Base-by-base conservation (phyloP, 2,329 filamentous ascomycete genomes). In the Beauveria rudraprayagi region DNA sequence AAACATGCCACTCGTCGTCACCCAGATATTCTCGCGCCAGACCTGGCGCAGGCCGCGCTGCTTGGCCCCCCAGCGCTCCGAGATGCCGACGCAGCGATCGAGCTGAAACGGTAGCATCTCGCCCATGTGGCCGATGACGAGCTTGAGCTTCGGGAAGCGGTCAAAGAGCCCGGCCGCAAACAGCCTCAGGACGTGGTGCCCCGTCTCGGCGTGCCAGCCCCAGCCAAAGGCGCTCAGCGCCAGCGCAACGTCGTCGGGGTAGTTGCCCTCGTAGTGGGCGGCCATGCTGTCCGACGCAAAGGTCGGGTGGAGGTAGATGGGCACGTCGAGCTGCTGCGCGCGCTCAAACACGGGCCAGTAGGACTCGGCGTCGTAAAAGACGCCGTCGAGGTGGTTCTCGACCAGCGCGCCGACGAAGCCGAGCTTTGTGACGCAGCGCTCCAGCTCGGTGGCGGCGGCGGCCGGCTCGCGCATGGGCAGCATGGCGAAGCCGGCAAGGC, bases 1-100 rank as follows among this genome's bases (percentile, higher is more conserved):
- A 68, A 79, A 83, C 61, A 79, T 76, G 2, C 83, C 83, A 57
- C 76, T 80, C 2, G 82, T 84, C 1, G 82, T 84, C 28, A 86
- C 68, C 77, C 80, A 85, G 11, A 85, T 70, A 61, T 86, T 86
- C 62, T 77, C 70, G 52, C 79, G 75, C 75, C 79, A 86, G 2
- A 84, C 80, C 14, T 81, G 72, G 16, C 70, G 66, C 52, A 85
- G 78, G 0, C 70, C 67, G 3, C 75, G 65, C 61, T 69, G 61
- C 61, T 70, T 68, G 14, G 70, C 65, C 16, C 73, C 71, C 68
- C 69, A 72, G 22, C 68, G 63, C 11, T 56, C 61, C 24, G 67
- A 67, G 37, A 72, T 56, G 63, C 55, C 66, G 60, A 69, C 60
- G 54, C 78, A 75, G 2, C 82, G 75, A 47, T 82, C 77, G 16